Evolutionary conservation across 352 stramenopile species (phyloP).

Genomic region (Blastocystis sp.): DNA sequence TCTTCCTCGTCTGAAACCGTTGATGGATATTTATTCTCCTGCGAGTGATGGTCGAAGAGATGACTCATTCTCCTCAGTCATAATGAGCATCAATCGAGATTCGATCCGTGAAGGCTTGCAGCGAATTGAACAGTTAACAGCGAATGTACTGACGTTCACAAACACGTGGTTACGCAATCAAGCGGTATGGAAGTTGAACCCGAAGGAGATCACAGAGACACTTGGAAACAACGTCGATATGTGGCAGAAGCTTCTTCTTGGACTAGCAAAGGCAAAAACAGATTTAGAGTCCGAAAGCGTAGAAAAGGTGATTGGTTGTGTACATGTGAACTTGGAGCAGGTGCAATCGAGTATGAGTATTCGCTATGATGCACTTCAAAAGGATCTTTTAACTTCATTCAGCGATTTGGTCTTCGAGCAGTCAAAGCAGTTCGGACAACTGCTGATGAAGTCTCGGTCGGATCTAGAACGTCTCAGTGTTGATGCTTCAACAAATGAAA

Average conservation of each 20-base stretch:
- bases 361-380: constrained; percentile 95
- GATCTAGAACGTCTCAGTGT: constrained; percentile 87
- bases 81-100: constrained; percentile 67
- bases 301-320: constrained; percentile 80
- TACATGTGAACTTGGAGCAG: constrained; percentile 82
- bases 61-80: constrained; percentile 63
- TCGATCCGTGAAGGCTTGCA: constrained; percentile 75
- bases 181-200: constrained; percentile 94
- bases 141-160: constrained; percentile 84
- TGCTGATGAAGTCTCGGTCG: constrained; percentile 65
- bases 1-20: constrained; percentile 74
- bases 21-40: constrained; percentile 72
- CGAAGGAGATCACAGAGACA: constrained; percentile 81
- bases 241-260: constrained; percentile 91
- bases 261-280: constrained; percentile 87
- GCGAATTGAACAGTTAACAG: constrained; percentile 73
- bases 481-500: constrained; percentile 87
- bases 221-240: constrained; percentile 87
- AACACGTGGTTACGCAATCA: constrained; percentile 95
- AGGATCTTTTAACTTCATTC: constrained; percentile 91
- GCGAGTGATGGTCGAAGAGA: constrained; percentile 48
- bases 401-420: constrained; percentile 83
- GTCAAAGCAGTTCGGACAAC: constrained; percentile 78
- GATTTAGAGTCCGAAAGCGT: constrained; percentile 85
- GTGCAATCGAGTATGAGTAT: constrained; percentile 74